Evolutionary conservation across 306 rosid species (phyloP).

Genomic region (Arachis hypogaea): DNA sequence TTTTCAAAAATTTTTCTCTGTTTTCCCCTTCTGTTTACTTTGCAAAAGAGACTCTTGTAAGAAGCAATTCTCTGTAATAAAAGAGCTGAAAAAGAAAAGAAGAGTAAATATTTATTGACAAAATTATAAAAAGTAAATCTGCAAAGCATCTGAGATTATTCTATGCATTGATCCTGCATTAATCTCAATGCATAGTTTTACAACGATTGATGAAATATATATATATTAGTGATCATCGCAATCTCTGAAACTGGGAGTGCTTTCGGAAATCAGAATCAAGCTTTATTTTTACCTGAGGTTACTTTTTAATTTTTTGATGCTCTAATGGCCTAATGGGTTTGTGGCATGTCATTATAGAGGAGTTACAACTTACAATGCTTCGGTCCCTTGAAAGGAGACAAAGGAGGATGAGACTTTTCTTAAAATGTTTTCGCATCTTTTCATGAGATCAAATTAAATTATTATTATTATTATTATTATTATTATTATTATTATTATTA

Average conservation of each 20-base stretch:
- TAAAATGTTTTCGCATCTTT: constrained; percentile 21
- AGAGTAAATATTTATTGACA: constrained; percentile 34
- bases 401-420: constrained; percentile 2
- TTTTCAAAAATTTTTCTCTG: neutral
- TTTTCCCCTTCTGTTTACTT: neutral
- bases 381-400: constrained; percentile 37
- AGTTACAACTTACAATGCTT: neutral
- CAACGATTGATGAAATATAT: no score
- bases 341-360: neutral
- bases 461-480: neutral
- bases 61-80: constrained; percentile 42
- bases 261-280: neutral
- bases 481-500: no score
- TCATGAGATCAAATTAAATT: neutral
- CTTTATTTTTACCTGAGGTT: neutral
- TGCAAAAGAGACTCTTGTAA: constrained; percentile 38
- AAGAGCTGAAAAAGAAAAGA: constrained; percentile 3
- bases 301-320: neutral
- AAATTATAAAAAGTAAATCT: neutral
- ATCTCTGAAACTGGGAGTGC: neutral
- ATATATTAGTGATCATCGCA: neutral
- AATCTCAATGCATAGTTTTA: neutral
- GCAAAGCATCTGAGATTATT: neutral
- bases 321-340: constrained; percentile 16
- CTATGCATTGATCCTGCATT: neutral